Percentiles rank a stretch among this genome's conserved stretches.
Conservation (phyloP, 352 stramenopile genomes). For the Phytophthora pseudosyringae region DNA sequence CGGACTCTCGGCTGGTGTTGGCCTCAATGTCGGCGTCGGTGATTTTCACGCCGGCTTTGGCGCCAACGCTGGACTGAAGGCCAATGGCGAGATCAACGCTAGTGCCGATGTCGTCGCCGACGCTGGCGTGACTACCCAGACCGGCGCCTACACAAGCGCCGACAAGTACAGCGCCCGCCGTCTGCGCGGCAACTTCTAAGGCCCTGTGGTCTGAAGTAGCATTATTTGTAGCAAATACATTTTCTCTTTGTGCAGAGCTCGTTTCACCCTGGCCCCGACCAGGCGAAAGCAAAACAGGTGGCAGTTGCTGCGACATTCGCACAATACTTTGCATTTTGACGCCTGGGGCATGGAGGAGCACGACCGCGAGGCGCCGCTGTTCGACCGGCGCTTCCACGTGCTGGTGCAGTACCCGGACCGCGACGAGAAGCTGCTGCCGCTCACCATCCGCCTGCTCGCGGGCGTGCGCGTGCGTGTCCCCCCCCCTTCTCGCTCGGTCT, state of each 20-base stretch:
- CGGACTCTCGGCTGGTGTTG: slow-evolving; percentile 5
- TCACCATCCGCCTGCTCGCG: slow-evolving; percentile 81
- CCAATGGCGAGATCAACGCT: neutral
- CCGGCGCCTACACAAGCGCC: neutral
- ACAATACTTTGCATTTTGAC: slow-evolving; percentile 6
- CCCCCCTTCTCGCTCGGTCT: neutral
- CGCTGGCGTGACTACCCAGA: neutral
- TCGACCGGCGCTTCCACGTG: slow-evolving; percentile 84
- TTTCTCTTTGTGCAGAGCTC: neutral
- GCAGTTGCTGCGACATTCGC: too few relatives aligned
- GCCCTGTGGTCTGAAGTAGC: neutral
- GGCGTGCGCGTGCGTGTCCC: slow-evolving; percentile 68
- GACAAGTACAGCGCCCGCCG: slow-evolving; percentile 2
- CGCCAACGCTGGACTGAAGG: slow-evolving; percentile 6
- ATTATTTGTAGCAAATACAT: neutral
- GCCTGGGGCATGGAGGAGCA: slow-evolving; percentile 80
- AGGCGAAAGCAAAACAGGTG: too few relatives aligned
- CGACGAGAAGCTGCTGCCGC: slow-evolving; percentile 76
- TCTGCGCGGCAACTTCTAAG: slow-evolving; percentile 8
- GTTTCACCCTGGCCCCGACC: too few relatives aligned
- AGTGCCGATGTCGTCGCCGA: neutral
- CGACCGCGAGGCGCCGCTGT: slow-evolving; percentile 80
- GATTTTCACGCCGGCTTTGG: slow-evolving; percentile 3
- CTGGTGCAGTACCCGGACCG: slow-evolving; percentile 83
- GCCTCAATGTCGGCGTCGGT: neutral